These are phyloP conservation scores for Penicillium sp. DNA, from an alignment of 2,329 filamentous ascomycete genomes.

Conservation along the genomic window DNA sequence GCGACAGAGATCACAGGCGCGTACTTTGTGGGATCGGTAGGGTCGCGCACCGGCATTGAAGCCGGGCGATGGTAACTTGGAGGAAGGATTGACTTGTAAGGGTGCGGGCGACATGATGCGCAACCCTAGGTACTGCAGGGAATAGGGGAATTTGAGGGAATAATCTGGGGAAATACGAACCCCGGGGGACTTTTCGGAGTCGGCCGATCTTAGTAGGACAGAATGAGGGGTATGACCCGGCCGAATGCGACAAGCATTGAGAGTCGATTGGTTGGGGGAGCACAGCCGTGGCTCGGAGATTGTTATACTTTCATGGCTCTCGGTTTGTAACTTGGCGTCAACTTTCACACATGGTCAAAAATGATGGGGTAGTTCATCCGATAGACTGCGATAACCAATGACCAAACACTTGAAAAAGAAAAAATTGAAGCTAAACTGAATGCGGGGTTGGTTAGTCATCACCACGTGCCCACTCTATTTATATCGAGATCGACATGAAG, in stretches of 20 bases:
- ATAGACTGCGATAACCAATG: not conserved
- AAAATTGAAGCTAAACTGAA: conserved; percentile 8
- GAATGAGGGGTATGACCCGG: conserved; percentile 24
- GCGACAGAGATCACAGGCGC: conserved; percentile 61
- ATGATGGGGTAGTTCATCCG: not conserved
- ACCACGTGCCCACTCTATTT: conserved; percentile 18
- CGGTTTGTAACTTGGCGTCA: not conserved
- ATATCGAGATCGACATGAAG: conserved; percentile 18
- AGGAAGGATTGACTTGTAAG: conserved; percentile 29
- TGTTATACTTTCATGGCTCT: conserved; percentile 7
- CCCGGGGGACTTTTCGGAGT: conserved; percentile 22
- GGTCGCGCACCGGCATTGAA: conserved; percentile 51
- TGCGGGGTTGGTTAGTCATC: conserved; percentile 17
- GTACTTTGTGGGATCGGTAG: conserved; percentile 62
- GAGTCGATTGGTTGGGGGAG: conserved; percentile 3
- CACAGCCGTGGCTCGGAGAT: conserved; percentile 9
- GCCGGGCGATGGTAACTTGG: conserved; percentile 35
- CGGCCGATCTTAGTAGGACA: conserved; percentile 22
- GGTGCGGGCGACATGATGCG: conserved; percentile 35
- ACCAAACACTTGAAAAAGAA: not conserved
- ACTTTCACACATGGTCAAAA: not conserved
- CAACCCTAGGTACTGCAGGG: conserved; percentile 12
- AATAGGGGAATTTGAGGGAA: conserved; percentile 5
- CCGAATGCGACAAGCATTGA: conserved; percentile 16
- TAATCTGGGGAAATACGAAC: conserved; percentile 15